Percentiles rank a stretch among this genome's conserved stretches.
phyloP scores from a whole-genome alignment of 2,329 filamentous ascomycete species.

The Pseudocercospora pini-densiflorae region DNA sequence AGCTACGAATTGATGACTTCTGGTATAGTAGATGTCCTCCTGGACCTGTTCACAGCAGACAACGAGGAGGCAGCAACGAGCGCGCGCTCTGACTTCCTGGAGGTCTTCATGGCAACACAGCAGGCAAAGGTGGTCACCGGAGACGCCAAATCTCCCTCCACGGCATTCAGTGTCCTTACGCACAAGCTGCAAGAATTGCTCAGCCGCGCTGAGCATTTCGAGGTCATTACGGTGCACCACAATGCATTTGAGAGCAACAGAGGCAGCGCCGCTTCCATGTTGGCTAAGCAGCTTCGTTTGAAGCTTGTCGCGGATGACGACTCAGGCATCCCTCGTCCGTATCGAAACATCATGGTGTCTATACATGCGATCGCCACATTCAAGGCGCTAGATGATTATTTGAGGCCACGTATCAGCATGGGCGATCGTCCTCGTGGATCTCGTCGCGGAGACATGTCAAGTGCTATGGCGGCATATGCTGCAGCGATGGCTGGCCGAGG shows the following conservation, averaged over 20 bases:
- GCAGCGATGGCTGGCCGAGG: conserved; percentile 68
- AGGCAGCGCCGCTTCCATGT: conserved; percentile 91
- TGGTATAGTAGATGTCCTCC: conserved; percentile 80
- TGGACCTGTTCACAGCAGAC: conserved; percentile 78
- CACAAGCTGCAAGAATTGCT: conserved; percentile 95
- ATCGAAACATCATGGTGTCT: conserved; percentile 95
- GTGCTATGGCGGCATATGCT: conserved; percentile 76
- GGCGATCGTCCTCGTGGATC: conserved; percentile 70
- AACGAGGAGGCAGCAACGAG: conserved; percentile 59
- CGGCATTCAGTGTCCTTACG: conserved; percentile 87
- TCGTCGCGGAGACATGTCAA: conserved; percentile 65
- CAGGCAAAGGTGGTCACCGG: conserved; percentile 65
- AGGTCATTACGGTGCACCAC: conserved; percentile 93
- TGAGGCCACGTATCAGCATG: conserved; percentile 84
- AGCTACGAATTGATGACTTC: conserved; percentile 93
- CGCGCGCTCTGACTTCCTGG: conserved; percentile 82
- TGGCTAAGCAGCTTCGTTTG: conserved; percentile 91
- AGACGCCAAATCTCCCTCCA: conserved; percentile 71
- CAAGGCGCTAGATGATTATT: conserved; percentile 93
- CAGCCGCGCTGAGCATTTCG: conserved; percentile 96
- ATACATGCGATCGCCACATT: conserved; percentile 99
- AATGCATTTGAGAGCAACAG: conserved; percentile 89
- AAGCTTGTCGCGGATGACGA: conserved; percentile 88
- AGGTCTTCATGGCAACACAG: conserved; percentile 86
- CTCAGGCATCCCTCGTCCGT: conserved; percentile 84